A percentile compares a stretch with the other conserved stretches of the same genome.
These are phyloP conservation scores for Aspergillus flavus DNA, from an alignment of 2,329 filamentous ascomycete species.

Conservation along the genomic window DNA sequence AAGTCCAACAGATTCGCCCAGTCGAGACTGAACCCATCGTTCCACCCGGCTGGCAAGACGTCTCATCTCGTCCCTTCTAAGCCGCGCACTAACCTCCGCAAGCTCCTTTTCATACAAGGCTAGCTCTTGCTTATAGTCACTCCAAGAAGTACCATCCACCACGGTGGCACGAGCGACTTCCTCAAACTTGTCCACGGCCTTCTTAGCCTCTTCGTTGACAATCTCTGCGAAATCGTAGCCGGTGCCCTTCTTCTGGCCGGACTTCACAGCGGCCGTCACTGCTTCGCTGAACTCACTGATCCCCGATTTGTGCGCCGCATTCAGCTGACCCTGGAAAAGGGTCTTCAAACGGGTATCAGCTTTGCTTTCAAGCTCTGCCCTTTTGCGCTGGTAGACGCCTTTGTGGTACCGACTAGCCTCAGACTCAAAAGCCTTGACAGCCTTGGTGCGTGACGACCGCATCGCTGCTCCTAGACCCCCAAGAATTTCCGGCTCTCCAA, in stretches of 20 bases:
- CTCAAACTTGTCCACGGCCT: slow-evolving; percentile 74
- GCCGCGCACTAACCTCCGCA: slow-evolving; percentile 78
- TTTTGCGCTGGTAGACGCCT: slow-evolving; percentile 86
- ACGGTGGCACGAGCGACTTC: slow-evolving; percentile 71
- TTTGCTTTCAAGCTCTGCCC: slow-evolving; percentile 80
- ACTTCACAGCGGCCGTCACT: slow-evolving; percentile 83
- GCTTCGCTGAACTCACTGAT: slow-evolving; percentile 83
- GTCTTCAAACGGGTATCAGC: slow-evolving; percentile 85
- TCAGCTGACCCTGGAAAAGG: slow-evolving; percentile 85
- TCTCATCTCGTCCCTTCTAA: slow-evolving; percentile 95
- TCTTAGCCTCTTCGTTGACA: slow-evolving; percentile 78
- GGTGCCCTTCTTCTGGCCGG: slow-evolving; percentile 86
- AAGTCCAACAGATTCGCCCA: slow-evolving; percentile 83
- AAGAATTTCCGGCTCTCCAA: slow-evolving; percentile 74
- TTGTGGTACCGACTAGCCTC: slow-evolving; percentile 97
- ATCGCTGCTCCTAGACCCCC: slow-evolving; percentile 74
- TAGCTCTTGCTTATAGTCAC: slow-evolving; percentile 79
- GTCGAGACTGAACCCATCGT: slow-evolving; percentile 85
- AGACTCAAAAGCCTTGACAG: slow-evolving; percentile 80
- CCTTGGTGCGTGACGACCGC: slow-evolving; percentile 69
- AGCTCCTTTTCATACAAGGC: slow-evolving; percentile 85
- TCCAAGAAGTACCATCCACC: slow-evolving; percentile 84
- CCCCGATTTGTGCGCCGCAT: slow-evolving; percentile 84
- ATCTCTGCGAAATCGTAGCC: slow-evolving; percentile 95
- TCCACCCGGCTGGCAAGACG: slow-evolving; percentile 87